These are phyloP conservation scores for Erythrophleum fordii DNA, from an alignment of 306 rosid species.

Conservation along the genomic window DNA sequence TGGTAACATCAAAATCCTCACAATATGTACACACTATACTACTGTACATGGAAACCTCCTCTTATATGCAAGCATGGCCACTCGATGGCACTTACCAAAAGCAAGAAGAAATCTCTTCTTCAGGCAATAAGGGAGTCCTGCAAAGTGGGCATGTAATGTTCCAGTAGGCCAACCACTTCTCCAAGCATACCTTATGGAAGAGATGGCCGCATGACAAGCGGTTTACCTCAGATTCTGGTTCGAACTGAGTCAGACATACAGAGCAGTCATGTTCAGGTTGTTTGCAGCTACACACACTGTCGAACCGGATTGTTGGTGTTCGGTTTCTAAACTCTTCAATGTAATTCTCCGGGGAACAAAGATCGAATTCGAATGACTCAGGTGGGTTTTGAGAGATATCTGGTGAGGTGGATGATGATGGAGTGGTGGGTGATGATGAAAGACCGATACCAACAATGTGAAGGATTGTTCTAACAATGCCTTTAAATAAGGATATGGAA, in stretches of 20 bases:
- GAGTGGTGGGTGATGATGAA: conserved; percentile 55
- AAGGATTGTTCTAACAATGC: conserved; percentile 73
- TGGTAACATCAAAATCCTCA: conserved; percentile 46
- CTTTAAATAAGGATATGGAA: conserved; percentile 79
- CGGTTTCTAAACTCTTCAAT: conserved; percentile 67
- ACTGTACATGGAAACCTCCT: conserved; percentile 57
- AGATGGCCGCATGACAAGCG: conserved; percentile 81
- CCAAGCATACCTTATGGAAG: conserved; percentile 84
- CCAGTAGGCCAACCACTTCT: conserved; percentile 91
- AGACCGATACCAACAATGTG: conserved; percentile 68
- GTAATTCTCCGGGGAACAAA: conserved; percentile 51
- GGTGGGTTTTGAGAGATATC: conserved; percentile 48
- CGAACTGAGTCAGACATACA: conserved; percentile 74
- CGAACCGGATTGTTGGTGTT: conserved; percentile 61
- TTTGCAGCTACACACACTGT: conserved; percentile 44
- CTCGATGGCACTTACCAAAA: conserved; percentile 51
- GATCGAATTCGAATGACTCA: conserved; percentile 54
- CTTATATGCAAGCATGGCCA: conserved; percentile 27
- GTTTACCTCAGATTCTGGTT: conserved; percentile 79
- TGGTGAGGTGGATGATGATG: conserved; percentile 39
- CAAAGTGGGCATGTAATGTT: conserved; percentile 96
- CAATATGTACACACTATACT: conserved; percentile 59
- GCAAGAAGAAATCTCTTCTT: conserved; percentile 58
- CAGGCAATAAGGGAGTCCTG: conserved; percentile 78
- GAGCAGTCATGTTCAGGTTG: conserved; percentile 70